These are phyloP conservation scores for baker's yeast (Saccharomyces cerevisiae) DNA, from an alignment of 805 yeast species.

Conservation along the genomic window DNA sequence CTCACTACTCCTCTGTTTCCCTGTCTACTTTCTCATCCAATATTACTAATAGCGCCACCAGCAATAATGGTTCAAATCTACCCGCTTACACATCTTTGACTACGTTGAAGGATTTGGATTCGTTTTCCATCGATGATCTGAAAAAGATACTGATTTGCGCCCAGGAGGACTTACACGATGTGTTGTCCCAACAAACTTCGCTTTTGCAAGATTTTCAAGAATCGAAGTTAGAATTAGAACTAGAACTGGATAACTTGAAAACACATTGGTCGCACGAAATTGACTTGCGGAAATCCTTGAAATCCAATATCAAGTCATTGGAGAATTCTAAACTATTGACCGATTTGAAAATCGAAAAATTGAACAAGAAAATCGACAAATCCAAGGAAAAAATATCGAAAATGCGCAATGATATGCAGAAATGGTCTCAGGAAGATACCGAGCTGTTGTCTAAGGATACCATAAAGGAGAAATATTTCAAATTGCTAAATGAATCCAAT, in stretches of 20 bases:
- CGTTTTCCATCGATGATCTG: slow-evolving; percentile 26
- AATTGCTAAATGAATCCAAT: slow-evolving; percentile 5
- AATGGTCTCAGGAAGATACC: slow-evolving; percentile 19
- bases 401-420: slow-evolving; percentile 24
- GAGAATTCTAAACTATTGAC: slow-evolving; percentile 28
- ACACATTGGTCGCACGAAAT: slow-evolving; percentile 28
- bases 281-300: slow-evolving; percentile 26
- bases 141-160: slow-evolving; percentile 27
- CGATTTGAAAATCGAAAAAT: slow-evolving; percentile 26
- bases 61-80: slow-evolving; percentile 2
- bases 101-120: slow-evolving; percentile 23
- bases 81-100: slow-evolving; percentile 25
- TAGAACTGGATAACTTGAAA: slow-evolving; percentile 26
- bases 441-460: slow-evolving; percentile 8
- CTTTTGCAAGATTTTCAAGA: slow-evolving; percentile 26
- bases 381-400: slow-evolving; percentile 17
- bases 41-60: neutral
- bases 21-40: neutral
- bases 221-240: slow-evolving; percentile 20
- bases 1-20: neutral
- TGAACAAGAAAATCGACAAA: slow-evolving; percentile 22
- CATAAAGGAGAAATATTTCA: slow-evolving; percentile 11
- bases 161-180: slow-evolving; percentile 30
- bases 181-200: slow-evolving; percentile 21
- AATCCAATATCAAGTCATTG: slow-evolving; percentile 28